Conservation (phyloP, 2,329 filamentous ascomycete species). For the Fusarium sublunatum region DNA sequence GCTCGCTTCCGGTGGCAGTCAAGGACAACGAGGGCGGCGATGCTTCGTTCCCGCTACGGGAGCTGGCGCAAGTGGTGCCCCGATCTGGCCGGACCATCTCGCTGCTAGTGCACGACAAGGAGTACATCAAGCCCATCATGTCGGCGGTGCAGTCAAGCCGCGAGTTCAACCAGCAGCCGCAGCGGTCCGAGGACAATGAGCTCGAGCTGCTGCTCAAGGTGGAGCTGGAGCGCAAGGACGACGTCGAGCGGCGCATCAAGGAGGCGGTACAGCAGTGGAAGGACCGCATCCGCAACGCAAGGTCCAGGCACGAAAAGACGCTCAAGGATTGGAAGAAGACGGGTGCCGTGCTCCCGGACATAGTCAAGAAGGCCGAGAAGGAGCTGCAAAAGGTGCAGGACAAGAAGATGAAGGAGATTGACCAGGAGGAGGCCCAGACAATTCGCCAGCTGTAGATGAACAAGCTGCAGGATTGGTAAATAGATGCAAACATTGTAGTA, state of each 20-base stretch:
- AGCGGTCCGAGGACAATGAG: slow-evolving; percentile 67
- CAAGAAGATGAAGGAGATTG: slow-evolving; percentile 64
- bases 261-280: slow-evolving; percentile 63
- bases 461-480: slow-evolving; percentile 10
- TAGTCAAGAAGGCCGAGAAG: slow-evolving; percentile 61
- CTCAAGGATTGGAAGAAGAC: slow-evolving; percentile 63
- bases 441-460: slow-evolving; percentile 53
- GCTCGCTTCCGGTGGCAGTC: slow-evolving; percentile 57
- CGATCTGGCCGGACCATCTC: slow-evolving; percentile 56
- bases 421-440: slow-evolving; percentile 61
- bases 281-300: slow-evolving; percentile 60
- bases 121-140: slow-evolving; percentile 65
- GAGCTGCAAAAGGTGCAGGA: slow-evolving; percentile 63
- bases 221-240: slow-evolving; percentile 64
- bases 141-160: slow-evolving; percentile 63
- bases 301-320: slow-evolving; percentile 60
- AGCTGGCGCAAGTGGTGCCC: slow-evolving; percentile 66
- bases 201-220: slow-evolving; percentile 67
- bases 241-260: slow-evolving; percentile 56
- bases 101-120: slow-evolving; percentile 56
- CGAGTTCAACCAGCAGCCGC: slow-evolving; percentile 72
- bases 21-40: slow-evolving; percentile 46
- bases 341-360: slow-evolving; percentile 57
- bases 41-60: slow-evolving; percentile 61
- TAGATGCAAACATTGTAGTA: slow-evolving; percentile 43